Evolutionary conservation across 2,329 filamentous ascomycete species (phyloP).

Genomic region (Hymenoscyphus fructigenus): DNA sequence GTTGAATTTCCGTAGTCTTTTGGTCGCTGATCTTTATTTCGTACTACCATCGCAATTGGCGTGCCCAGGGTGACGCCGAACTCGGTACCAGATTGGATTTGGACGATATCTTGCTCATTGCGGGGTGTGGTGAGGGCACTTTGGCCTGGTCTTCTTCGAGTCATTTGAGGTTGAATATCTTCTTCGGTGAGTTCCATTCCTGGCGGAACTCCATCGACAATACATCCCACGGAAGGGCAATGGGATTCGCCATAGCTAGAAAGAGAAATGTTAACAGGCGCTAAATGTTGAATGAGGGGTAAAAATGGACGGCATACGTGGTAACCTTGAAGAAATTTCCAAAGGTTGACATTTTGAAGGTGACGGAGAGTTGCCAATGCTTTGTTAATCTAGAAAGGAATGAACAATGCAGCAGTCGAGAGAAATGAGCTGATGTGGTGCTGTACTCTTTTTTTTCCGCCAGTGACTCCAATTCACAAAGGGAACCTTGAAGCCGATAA

Average conservation of each 20-base stretch:
- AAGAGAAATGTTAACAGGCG: constrained; percentile 13
- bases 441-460: not conserved
- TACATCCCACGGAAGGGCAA: constrained; percentile 89
- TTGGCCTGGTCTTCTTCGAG: constrained; percentile 84
- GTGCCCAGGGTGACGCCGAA: constrained; percentile 87
- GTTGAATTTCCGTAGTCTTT: constrained; percentile 88
- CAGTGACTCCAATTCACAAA: not conserved
- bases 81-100: constrained; percentile 92
- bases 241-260: constrained; percentile 75
- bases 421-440: not conserved
- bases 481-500: not conserved
- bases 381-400: not conserved
- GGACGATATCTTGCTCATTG: constrained; percentile 86
- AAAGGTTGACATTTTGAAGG: constrained; percentile 74
- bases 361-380: not conserved
- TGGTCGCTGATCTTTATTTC: constrained; percentile 90
- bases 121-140: constrained; percentile 86
- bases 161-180: constrained; percentile 95
- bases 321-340: constrained; percentile 79
- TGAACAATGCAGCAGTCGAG: not conserved
- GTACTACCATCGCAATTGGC: constrained; percentile 82
- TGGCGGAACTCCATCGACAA: constrained; percentile 89
- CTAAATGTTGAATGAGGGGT: not conserved
- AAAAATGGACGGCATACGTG: constrained; percentile 48
- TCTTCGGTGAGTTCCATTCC: constrained; percentile 80